phyloP scores from a whole-genome alignment of 495 filamentous ascomycete genomes.

The Haplographium delicatum region DNA sequence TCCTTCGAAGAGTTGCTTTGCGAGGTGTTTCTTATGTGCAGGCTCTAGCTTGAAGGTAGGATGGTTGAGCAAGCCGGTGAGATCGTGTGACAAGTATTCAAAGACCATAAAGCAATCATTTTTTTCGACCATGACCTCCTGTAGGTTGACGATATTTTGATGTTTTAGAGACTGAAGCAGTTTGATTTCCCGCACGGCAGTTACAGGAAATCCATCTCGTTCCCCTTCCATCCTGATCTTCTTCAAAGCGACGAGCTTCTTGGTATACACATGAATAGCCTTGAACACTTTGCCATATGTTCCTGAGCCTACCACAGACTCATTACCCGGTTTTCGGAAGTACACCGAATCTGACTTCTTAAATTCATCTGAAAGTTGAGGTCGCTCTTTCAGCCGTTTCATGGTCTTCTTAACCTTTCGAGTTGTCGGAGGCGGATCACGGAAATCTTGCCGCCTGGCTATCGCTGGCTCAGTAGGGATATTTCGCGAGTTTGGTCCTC shows the following conservation, averaged over 20 bases:
- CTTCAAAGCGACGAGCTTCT: slow-evolving; percentile 86
- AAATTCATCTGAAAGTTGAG: slow-evolving; percentile 64
- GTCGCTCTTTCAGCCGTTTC: slow-evolving; percentile 66
- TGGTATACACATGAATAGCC: slow-evolving; percentile 91
- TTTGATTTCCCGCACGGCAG: slow-evolving; percentile 94
- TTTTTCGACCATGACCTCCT: slow-evolving; percentile 96
- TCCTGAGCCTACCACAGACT: slow-evolving; percentile 88
- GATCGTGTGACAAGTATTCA: slow-evolving; percentile 94
- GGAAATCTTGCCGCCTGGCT: slow-evolving; percentile 28
- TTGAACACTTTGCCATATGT: slow-evolving; percentile 99
- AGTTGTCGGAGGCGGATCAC: slow-evolving; percentile 47
- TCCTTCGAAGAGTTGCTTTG: slow-evolving; percentile 89
- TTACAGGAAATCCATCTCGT: slow-evolving; percentile 95
- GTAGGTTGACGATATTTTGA: slow-evolving; percentile 78
- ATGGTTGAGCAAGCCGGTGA: slow-evolving; percentile 85
- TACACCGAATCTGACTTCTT: slow-evolving; percentile 78
- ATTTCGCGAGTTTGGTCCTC: slow-evolving; percentile 25
- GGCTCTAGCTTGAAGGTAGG: slow-evolving; percentile 83
- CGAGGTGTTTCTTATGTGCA: slow-evolving; percentile 89
- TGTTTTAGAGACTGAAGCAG: slow-evolving; percentile 91
- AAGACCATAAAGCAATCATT: slow-evolving; percentile 99
- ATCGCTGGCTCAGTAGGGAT: slow-evolving; percentile 35
- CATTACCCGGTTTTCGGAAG: slow-evolving; percentile 87
- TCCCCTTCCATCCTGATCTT: slow-evolving; percentile 95
- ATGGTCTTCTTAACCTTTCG: slow-evolving; percentile 61